These are phyloP conservation scores for Taphrina sp. DNA, from an alignment of 1,139 yeast species.

Conservation along the genomic window DNA sequence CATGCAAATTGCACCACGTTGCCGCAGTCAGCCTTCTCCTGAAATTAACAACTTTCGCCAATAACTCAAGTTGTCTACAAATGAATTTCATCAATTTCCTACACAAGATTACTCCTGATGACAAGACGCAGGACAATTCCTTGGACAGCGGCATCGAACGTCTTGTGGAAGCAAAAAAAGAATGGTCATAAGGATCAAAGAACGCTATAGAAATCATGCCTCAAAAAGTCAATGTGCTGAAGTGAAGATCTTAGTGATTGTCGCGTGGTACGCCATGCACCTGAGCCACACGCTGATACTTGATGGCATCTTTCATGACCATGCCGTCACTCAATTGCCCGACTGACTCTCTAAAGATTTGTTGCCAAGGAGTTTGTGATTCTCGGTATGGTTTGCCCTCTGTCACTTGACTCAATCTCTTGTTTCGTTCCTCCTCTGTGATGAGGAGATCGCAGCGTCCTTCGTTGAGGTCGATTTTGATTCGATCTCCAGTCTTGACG, in stretches of 20 bases:
- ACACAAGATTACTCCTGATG: no score
- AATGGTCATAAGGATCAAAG: no score
- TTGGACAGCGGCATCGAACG: no score
- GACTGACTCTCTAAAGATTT: constrained; percentile 40
- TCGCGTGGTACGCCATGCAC: constrained; percentile 38
- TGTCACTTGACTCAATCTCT: constrained; percentile 32
- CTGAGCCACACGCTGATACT: constrained; percentile 40
- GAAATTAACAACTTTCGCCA: no score
- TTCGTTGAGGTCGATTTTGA: constrained; percentile 37
- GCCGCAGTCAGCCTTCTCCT: no score
- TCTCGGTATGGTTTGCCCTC: constrained; percentile 36
- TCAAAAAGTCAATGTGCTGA: no score
- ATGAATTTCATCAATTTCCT: no score
- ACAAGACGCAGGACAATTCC: no score
- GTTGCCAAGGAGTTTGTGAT: constrained; percentile 42
- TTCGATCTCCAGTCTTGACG: constrained; percentile 38
- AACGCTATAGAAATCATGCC: no score
- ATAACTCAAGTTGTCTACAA: no score
- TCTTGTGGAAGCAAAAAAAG: no score
- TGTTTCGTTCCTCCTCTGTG: constrained; percentile 35
- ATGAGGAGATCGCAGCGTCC: constrained; percentile 38
- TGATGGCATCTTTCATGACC: constrained; percentile 40
- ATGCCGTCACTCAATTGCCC: constrained; percentile 40
- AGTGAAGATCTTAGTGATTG: constrained; percentile 38
- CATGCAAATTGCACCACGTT: no score